Evolutionary conservation across 2,329 filamentous ascomycete species (phyloP), one percentile per base, ranked within the genome.

Genomic region (Arachnomyces sp.): DNA sequence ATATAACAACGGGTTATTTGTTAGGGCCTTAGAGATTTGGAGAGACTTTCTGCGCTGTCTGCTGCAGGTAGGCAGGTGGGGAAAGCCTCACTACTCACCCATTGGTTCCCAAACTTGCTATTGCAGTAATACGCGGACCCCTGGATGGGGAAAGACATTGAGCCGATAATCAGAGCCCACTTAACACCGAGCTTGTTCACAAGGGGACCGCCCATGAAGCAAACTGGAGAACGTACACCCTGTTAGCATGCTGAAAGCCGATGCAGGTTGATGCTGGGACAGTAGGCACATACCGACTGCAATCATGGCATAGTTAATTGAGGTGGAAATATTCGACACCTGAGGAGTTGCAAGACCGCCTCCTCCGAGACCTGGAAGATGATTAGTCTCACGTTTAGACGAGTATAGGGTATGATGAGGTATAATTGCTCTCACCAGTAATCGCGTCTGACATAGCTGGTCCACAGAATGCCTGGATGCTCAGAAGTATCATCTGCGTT

Each of bases 81-180:
- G 9, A 28, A 20, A 9, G 3, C 33, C 32, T 13, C 3, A 15
- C 43, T 38, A 47, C 66, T 47, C 38, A 68, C 66, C 66, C 67
- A 70, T 51, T 70, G 66, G 31, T 60, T 70, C 3, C 67, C 67
- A 42, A 67, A 70, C 47, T 69, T 69, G 51, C 64, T 68, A 32
- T 70, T 71, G 50, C 63, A 67, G 47, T 71, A 71, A 45, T 70
- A 71, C 7, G 66, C 65, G 0, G 67, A 70, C 3, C 67, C 67
- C 14, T 60, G 59, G 28, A 70, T 68, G 6, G 67, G 67, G 31
- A 71, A 70, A 0, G 63, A 65, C 45, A 53, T 43, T 1, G 52
- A 43, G 9, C 66, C 66, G 31, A 70, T 58, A 6, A 70, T 65
- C 25, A 70, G 45, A 7, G 66, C 57, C 67, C 67, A 70, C 40